Base-by-base conservation (phyloP, 2,329 filamentous ascomycete genomes). In the Fusarium devonianum region DNA sequence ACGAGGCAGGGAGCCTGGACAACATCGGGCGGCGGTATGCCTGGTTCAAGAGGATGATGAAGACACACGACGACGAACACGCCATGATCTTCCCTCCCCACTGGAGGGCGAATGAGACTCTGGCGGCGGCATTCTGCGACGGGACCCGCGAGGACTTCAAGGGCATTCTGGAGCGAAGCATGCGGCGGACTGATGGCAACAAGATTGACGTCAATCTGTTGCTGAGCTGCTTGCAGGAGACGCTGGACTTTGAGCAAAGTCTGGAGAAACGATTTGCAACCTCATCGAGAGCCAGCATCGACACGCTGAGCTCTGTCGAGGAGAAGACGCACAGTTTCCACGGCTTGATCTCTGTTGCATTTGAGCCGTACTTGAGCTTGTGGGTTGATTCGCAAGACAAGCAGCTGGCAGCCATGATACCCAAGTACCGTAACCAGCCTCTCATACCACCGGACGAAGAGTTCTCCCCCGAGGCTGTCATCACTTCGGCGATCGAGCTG, bases 321-420 rank as follows among this genome's bases (percentile, higher is more conserved):
- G 89, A 92, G 41, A 86, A 86, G 60, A 77, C 85, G 0, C 86
- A 89, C 14, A 87, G 84, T 45, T 97, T 97, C 70, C 88, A 90
- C 45, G 91, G 96, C 46, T 87, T 90, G 4, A 96, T 99, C 53
- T 97, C 94, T 0, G 91, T 95, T 55, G 94, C 94, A 1, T 99
- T 99, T 67, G 94, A 97, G 73, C 94, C 94, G 1, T 99, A 97
- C 70, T 81, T 99, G 58, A 96, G 91, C 68, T 77, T 99, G 4
- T 99, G 94, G 94, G 92, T 99, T 2, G 93, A 97, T 52, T 93
- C 91, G 8, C 94, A 97, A 71, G 93, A 97, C 72, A 93, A 86
- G 71, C 88, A 96, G 64, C 78, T 97, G 49, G 88, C 91, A 5
- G 73, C 79, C 7, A 85, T 97, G 73, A 90, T 99, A 57, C 92